Base-by-base conservation (phyloP, 2,329 filamentous ascomycete genomes). In the Aspergillus arachidicola region DNA sequence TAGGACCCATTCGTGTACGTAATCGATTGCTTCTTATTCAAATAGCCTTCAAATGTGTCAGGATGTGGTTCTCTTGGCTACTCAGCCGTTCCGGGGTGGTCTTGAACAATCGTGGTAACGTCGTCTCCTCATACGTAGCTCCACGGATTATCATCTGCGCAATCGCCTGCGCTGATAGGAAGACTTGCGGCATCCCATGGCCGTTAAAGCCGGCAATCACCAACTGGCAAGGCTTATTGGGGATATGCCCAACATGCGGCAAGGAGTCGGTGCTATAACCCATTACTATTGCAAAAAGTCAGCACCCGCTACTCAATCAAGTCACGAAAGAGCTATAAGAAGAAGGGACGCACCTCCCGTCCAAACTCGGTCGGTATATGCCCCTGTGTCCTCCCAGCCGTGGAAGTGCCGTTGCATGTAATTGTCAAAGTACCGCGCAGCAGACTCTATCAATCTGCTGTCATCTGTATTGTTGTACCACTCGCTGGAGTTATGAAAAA, bases 131-230 rank as follows among this genome's bases (percentile, higher is more conserved):
- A 19, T 75, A 73, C 4, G 51, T 48, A 1, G 59, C 46, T 3
- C 62, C 72, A 12, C 70, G 67, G 23, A 73, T 58, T 65, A 88
- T 81, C 84, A 89, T 87, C 34, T 78, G 75, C 1, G 82, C 84
- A 62, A 90, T 68, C 0, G 84, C 88, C 67, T 84, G 82, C 0
- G 87, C 87, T 32, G 83, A 85, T 72, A 87, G 84, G 78, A 87
- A 85, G 60, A 86, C 86, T 36, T 87, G 74, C 1, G 87, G 87
- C 88, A 90, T 90, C 0, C 87, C 87, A 72, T 90, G 87, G 1
- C 89, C 89, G 66, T 89, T 88, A 66, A 90, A 90, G 6, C 86
- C 83, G 3, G 84, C 86, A 36, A 82, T 80, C 1, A 88, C 77
- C 80, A 84, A 89, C 26, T 90, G 70, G 0, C 82, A 80, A 5